Evolutionary conservation across 441 rosid species (phyloP), one percentile per base, ranked within the genome.

Genomic region (Euphorbia celastroides): DNA sequence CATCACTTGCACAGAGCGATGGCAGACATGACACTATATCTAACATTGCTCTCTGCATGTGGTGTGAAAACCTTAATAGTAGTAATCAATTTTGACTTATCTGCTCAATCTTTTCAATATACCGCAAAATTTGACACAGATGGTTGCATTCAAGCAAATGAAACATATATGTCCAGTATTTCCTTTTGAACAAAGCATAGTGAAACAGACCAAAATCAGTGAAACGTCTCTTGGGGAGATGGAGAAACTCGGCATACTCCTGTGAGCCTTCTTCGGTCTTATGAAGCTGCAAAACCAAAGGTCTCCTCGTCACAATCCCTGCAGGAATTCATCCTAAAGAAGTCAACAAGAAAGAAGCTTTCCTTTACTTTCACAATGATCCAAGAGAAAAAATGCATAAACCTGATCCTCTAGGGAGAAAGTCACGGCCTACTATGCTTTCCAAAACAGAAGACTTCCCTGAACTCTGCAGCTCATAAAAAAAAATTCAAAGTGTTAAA

Each of bases 341-440:
- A n/a, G 2, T 38, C 44, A 38, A 38, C 23, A 4, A 51, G 22
- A 7, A 51, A 51, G 26, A 51, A 51, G 26, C 27, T 44, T 8
- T 27, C 20, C 27, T 8, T 34, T 19, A 17, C 16, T 11, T 25
- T 10, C 23, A 19, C 25, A 23, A 51, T 5, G 23, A 51, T 51
- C 56, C 14, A 32, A 8, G 25, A 31, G 27, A 17, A 27, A 54
- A 26, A 48, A 23, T 16, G 7, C 32, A 70, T 84, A 41, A 71
- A 87, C 96, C 96, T 0, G 94, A 90, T 82, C 96, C 96, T 75
- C 96, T 71, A 16, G 96, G 96, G 65, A 90, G 92, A 73, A 90
- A 90, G 67, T 90, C 96, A 28, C 92, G 79, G 25, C 96, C 96
- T 0, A 90, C 96, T n/a, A 90, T 83, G 74, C 96, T 90, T 75